Evolutionary conservation across 2,329 filamentous ascomycete genomes (phyloP).

Genomic region (Nemania diffusa): DNA sequence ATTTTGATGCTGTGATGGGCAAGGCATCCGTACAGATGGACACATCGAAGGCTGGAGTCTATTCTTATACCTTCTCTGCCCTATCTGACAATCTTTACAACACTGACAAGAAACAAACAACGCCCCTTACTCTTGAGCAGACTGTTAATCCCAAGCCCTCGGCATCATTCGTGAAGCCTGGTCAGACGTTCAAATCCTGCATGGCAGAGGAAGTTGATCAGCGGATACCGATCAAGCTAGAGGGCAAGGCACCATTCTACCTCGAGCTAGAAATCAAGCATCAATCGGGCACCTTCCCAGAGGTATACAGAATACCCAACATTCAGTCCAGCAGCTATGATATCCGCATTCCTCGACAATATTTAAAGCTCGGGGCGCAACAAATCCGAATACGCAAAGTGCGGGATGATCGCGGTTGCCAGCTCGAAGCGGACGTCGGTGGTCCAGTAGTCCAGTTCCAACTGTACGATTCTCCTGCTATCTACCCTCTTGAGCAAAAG

Average conservation of each 20-base stretch:
- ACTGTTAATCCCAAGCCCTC: slow-evolving; percentile 85
- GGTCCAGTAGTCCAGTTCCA: slow-evolving; percentile 86
- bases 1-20: slow-evolving; percentile 79
- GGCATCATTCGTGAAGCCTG: slow-evolving; percentile 83
- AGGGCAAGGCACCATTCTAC: slow-evolving; percentile 86
- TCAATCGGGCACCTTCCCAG: slow-evolving; percentile 80
- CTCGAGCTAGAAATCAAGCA: slow-evolving; percentile 95
- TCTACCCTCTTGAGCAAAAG: slow-evolving; percentile 85
- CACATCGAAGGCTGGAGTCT: slow-evolving; percentile 81
- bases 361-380: slow-evolving; percentile 89
- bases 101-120: slow-evolving; percentile 72
- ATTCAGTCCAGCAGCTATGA: slow-evolving; percentile 80
- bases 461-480: slow-evolving; percentile 91
- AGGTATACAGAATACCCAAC: slow-evolving; percentile 82
- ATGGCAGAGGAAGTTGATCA: slow-evolving; percentile 87
- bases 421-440: slow-evolving; percentile 76
- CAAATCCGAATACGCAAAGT: slow-evolving; percentile 90
- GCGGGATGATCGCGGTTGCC: slow-evolving; percentile 86
- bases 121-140: slow-evolving; percentile 78
- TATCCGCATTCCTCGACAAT: slow-evolving; percentile 84
- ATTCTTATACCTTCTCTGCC: slow-evolving; percentile 86
- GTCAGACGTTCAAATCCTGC: slow-evolving; percentile 96
- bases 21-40: slow-evolving; percentile 86
- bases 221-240: slow-evolving; percentile 85
- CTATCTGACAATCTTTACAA: slow-evolving; percentile 89